Evolutionary conservation across 2,329 filamentous ascomycete species (phyloP), one percentile per base, ranked within the genome.

Genomic region (Monilinia polystroma): DNA sequence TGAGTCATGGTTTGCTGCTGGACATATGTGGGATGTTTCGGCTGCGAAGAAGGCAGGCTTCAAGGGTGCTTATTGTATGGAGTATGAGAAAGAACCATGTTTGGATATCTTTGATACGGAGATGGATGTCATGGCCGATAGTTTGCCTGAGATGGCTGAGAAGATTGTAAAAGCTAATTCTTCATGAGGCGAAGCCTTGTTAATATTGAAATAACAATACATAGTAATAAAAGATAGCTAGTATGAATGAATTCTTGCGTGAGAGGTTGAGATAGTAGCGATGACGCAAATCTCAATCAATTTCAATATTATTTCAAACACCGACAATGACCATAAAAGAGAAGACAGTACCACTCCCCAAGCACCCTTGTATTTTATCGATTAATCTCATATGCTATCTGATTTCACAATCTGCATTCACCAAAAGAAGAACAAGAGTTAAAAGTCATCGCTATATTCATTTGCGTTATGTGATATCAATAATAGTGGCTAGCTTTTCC

Each of bases 1-100:
- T 0, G 76, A 81, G 68, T 78, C 79, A 49, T 86, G 83, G 84
- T 87, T 85, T 74, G 84, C 83, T 0, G 84, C 85, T 1, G 84
- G 83, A 29, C 85, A 87, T 75, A 82, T 83, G 79, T 87, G 84
- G 85, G 84, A 87, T 76, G 83, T 84, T 1, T 79, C 79, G 23
- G 82, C 83, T 4, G 84, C 84, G 11, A 78, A 78, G 58, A 78
- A 77, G 66, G 79, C 78, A n/a, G 83, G 79, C 49, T 70, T 86
- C 72, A 80, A 79, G 63, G 82, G 82, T 10, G 84, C 84, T 0
- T 87, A 84, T 74, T 84, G 81, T 69, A 79, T 81, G 2, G 77
- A 83, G 0, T 82, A 80, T 70, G 84, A 87, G 72, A 80, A 81
- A 66, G 83, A 86, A 70, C 75, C 79, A 7, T 81, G 80, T 60